A percentile compares a stretch with the other conserved stretches of the same genome.
phyloP scores from a whole-genome alignment of 1,139 yeast genomes.

The Saccharomyces hybrid region DNA sequence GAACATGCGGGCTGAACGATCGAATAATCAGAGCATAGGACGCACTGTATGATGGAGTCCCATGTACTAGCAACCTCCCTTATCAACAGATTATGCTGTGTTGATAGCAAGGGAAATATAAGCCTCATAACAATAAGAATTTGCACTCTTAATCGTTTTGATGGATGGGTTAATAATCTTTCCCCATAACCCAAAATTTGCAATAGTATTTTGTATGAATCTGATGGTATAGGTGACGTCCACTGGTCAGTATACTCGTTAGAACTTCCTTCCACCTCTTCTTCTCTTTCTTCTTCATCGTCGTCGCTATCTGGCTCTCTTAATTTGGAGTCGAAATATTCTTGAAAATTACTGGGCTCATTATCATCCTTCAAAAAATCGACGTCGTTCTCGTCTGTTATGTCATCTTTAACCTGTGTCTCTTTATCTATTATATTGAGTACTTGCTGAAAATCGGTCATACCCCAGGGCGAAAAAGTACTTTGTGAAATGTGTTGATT shows the following conservation, averaged over 20 bases:
- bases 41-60: constrained; percentile 45
- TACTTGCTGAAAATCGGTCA: constrained; percentile 17
- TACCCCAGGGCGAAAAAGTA: constrained; percentile 23
- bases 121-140: constrained; percentile 46
- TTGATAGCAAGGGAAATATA: constrained; percentile 55
- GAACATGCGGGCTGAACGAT: constrained; percentile 33
- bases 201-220: constrained; percentile 50
- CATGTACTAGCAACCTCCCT: constrained; percentile 68
- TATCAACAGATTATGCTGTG: constrained; percentile 49
- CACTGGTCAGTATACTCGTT: constrained; percentile 34
- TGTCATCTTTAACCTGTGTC: constrained; percentile 4
- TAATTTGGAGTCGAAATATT: constrained; percentile 24
- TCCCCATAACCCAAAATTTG: constrained; percentile 65
- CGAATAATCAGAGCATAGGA: constrained; percentile 36
- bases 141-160: constrained; percentile 47
- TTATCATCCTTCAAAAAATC: constrained; percentile 3
- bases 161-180: constrained; percentile 60
- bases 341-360: constrained; percentile 25
- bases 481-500: constrained; percentile 8
- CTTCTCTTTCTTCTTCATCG: constrained; percentile 20
- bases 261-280: constrained; percentile 3
- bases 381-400: constrained; percentile 5
- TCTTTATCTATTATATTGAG: constrained; percentile 14
- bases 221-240: constrained; percentile 57
- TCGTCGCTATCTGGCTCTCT: constrained; percentile 23